Evolutionary conservation across 2,329 filamentous ascomycete species (phyloP), one percentile per base, ranked within the genome.

Genomic region (Myotisia sp.): DNA sequence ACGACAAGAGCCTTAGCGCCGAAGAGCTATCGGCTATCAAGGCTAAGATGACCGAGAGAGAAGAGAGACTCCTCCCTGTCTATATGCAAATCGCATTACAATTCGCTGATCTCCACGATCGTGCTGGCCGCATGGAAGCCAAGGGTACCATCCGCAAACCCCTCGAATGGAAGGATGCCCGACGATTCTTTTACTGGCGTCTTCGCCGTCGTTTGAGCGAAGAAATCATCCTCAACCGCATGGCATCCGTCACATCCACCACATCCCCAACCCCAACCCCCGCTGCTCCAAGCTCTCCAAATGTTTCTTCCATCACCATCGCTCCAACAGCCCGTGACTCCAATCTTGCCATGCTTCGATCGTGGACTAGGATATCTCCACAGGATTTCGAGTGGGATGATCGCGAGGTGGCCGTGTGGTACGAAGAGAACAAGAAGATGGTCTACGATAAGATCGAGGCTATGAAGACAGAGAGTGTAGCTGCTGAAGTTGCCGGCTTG

Each of bases 151-250:
- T 98, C 51, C 84, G 90, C 43, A 73, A 81, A 49, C 65, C 76
- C 8, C 70, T 98, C 26, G 72, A 79, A 51, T 95, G 87, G 90
- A 69, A 74, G 56, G 80, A 93, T 49, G 78, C 87, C 6, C 79
- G 90, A 45, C 79, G 87, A 54, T 95, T 90, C 82, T 95, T 98
- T 71, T 98, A 95, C 79, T 98, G 92, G 90, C 87, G 90, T 62
- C 78, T 94, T 42, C 86, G 92, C 60, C 81, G 90, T 56, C 76
- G 90, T 63, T 71, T 98, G 55, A 95, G 92, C 62, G 90, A 98
- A 65, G 90, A 98, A 65, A 83, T 92, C 60, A 84, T 98, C 49
- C 71, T 98, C 58, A 90, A 86, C 65, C 84, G 84, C 62, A 83
- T 98, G 72, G 67, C 52, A 46, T 56, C 53, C 44, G 67, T 40